phyloP scores from a whole-genome alignment of 495 filamentous ascomycete species.

The Penicillium malachiteum region DNA sequence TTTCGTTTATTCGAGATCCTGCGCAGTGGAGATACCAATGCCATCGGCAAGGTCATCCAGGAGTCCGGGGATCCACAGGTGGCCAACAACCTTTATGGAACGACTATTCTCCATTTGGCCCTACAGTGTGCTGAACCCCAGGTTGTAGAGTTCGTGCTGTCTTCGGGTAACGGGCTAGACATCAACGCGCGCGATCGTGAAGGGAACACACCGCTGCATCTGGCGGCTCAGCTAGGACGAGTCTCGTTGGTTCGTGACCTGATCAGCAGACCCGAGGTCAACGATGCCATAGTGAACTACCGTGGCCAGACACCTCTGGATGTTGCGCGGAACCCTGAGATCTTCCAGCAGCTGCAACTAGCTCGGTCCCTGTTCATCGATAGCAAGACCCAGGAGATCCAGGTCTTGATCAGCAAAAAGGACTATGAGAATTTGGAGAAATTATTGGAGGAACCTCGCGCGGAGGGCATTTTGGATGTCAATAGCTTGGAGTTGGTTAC shows the following conservation, averaged over 20 bases:
- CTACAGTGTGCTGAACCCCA: slow-evolving; percentile 94
- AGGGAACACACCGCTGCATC: slow-evolving; percentile 89
- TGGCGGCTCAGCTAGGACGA: slow-evolving; percentile 81
- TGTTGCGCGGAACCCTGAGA: slow-evolving; percentile 84
- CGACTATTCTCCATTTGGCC: slow-evolving; percentile 85
- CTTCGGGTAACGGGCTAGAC: slow-evolving; percentile 64
- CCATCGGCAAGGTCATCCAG: slow-evolving; percentile 84
- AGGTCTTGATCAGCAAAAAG: slow-evolving; percentile 65
- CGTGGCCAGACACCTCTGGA: slow-evolving; percentile 85
- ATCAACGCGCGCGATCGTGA: slow-evolving; percentile 88
- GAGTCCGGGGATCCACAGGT: slow-evolving; percentile 56
- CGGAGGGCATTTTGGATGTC: slow-evolving; percentile 82
- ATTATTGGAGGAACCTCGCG: slow-evolving; percentile 77
- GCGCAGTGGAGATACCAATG: slow-evolving; percentile 83
- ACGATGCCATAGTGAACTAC: slow-evolving; percentile 89
- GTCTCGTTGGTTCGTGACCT: slow-evolving; percentile 75
- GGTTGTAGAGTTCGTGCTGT: slow-evolving; percentile 95
- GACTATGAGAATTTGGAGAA: slow-evolving; percentile 77
- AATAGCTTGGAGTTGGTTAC: slow-evolving; percentile 86
- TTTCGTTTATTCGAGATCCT: slow-evolving; percentile 93
- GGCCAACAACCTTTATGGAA: slow-evolving; percentile 63
- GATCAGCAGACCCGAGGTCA: slow-evolving; percentile 74
- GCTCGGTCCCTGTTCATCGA: slow-evolving; percentile 89
- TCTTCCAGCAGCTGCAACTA: slow-evolving; percentile 93
- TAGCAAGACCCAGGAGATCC: slow-evolving; percentile 75